phyloP scores from a whole-genome alignment of 257 asterid genomes.

The Cinchona pubescens region DNA sequence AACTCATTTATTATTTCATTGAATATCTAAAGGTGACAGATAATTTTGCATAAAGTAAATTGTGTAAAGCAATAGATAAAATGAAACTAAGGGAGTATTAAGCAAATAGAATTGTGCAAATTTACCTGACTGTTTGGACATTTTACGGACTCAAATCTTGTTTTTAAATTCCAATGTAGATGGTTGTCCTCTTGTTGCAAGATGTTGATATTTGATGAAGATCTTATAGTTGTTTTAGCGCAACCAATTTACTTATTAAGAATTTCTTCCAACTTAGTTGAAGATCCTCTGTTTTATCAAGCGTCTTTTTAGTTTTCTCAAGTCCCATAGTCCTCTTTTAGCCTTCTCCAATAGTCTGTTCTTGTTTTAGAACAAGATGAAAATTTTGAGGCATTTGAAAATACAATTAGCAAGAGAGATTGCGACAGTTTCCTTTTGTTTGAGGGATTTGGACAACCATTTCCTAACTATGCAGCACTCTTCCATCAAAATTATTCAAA shows the following conservation, averaged over 20 bases:
- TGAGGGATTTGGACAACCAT: constrained; percentile 2
- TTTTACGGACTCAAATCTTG: not conserved
- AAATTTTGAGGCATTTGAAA: not conserved
- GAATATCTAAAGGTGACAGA: too few species aligned
- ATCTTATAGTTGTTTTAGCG: not conserved
- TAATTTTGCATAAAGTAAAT: too few species aligned
- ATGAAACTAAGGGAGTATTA: too few species aligned
- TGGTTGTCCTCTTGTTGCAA: not conserved
- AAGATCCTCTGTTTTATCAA: constrained; percentile 7
- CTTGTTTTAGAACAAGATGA: not conserved
- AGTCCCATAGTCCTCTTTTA: too few species aligned
- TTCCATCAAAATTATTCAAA: too few species aligned
- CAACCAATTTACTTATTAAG: not conserved
- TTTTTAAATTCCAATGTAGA: not conserved
- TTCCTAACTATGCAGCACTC: constrained; percentile 12
- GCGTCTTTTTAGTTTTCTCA: too few species aligned
- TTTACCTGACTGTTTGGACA: not conserved
- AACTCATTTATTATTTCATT: too few species aligned
- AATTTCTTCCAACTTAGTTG: not conserved
- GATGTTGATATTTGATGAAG: not conserved
- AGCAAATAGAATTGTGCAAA: not conserved
- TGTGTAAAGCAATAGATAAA: too few species aligned
- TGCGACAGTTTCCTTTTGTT: constrained; percentile 1
- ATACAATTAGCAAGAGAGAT: not conserved
- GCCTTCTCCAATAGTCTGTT: not conserved